Evolutionary conservation across 2,329 filamentous ascomycete genomes (phyloP).

Genomic region (Talaromyces sp.): DNA sequence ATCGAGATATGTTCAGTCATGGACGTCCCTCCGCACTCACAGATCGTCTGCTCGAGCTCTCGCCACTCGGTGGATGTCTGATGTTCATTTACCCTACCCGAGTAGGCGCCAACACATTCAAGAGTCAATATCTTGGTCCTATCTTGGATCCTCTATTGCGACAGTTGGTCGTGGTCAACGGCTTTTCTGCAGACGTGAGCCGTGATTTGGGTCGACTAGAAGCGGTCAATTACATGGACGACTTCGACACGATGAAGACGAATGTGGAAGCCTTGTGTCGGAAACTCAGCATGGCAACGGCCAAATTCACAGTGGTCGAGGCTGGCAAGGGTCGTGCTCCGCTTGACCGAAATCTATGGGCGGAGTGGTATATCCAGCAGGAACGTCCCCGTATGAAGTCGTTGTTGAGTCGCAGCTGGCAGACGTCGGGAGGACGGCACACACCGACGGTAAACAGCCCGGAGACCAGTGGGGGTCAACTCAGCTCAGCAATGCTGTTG

Average conservation of each 20-base stretch:
- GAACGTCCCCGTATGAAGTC: constrained; percentile 58
- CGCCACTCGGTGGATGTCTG: constrained; percentile 54
- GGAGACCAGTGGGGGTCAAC: constrained; percentile 25
- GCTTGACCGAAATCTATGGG: constrained; percentile 55
- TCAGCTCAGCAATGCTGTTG: constrained; percentile 55
- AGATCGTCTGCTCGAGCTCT: constrained; percentile 59
- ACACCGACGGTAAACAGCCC: constrained; percentile 32
- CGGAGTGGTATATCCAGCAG: constrained; percentile 63
- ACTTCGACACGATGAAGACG: constrained; percentile 50
- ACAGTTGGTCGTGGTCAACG: constrained; percentile 56
- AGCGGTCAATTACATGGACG: constrained; percentile 52
- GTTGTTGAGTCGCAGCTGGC: constrained; percentile 42
- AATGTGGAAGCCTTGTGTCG: constrained; percentile 40
- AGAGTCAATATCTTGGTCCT: constrained; percentile 57
- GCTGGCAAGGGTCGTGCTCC: constrained; percentile 50
- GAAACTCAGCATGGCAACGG: constrained; percentile 33
- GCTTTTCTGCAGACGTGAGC: constrained; percentile 56
- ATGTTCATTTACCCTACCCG: constrained; percentile 62
- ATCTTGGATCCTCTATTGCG: constrained; percentile 60
- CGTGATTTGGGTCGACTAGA: constrained; percentile 53
- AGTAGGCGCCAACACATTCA: constrained; percentile 56
- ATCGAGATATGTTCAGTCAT: constrained; percentile 55
- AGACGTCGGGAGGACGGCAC: constrained; percentile 29
- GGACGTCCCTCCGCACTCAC: constrained; percentile 56
- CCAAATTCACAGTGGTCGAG: constrained; percentile 46